Percentiles rank a stretch among this genome's conserved stretches.
Evolutionary conservation across 2,329 filamentous ascomycete genomes (phyloP).

Genomic region (Fusarium nelsonii): DNA sequence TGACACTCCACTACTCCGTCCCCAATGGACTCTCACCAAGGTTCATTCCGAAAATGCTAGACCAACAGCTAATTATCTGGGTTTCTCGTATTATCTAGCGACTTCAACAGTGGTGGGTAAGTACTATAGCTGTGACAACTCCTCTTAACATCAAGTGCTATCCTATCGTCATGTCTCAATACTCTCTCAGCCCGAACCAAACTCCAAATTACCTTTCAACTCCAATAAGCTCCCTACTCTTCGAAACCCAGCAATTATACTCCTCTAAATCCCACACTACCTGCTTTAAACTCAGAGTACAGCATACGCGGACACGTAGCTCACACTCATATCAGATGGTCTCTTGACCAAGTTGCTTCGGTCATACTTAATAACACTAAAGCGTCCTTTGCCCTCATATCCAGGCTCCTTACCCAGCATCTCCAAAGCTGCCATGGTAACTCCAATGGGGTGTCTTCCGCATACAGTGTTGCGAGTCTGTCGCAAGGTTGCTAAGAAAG

Average conservation of each 20-base stretch:
- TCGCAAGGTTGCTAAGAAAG: slow-evolving; percentile 75
- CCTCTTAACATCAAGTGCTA: not conserved
- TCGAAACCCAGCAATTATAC: not conserved
- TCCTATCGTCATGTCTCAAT: not conserved
- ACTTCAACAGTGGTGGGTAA: not conserved
- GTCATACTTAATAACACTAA: slow-evolving; percentile 88
- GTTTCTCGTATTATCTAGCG: slow-evolving; percentile 5
- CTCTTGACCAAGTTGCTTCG: slow-evolving; percentile 80
- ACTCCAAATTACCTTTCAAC: not conserved
- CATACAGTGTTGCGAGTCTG: slow-evolving; percentile 92
- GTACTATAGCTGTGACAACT: not conserved
- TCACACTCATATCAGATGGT: slow-evolving; percentile 85
- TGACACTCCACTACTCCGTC: slow-evolving; percentile 5
- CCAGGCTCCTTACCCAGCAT: slow-evolving; percentile 59
- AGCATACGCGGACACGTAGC: slow-evolving; percentile 94
- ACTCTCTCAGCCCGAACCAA: not conserved
- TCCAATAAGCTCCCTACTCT: not conserved
- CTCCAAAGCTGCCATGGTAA: slow-evolving; percentile 90
- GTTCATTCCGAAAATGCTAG: slow-evolving; percentile 6
- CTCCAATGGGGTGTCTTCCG: slow-evolving; percentile 92
- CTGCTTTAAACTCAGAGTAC: slow-evolving; percentile 63
- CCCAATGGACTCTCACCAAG: slow-evolving; percentile 1
- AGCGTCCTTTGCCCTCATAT: slow-evolving; percentile 62
- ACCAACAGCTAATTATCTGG: not conserved
- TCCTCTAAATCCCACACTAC: not conserved